These are phyloP conservation scores for Ganoderma lucidum DNA, from an alignment of 1,284 basidiomycete species.

Conservation along the genomic window DNA sequence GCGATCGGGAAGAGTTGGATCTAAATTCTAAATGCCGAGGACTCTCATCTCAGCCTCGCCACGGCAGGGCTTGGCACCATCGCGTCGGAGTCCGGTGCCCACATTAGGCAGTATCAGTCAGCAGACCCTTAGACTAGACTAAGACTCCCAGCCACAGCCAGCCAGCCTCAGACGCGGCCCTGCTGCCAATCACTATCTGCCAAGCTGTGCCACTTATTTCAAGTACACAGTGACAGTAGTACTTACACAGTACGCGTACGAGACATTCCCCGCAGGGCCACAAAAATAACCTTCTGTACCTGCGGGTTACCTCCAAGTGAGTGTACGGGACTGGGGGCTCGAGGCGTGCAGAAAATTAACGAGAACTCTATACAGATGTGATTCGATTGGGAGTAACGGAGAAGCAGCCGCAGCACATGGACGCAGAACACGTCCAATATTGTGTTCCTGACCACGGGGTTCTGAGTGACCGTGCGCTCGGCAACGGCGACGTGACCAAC, in stretches of 20 bases:
- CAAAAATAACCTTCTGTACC: neutral
- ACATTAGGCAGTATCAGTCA: neutral
- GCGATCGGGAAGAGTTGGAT: neutral
- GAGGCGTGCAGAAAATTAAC: neutral
- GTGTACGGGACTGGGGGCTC: neutral
- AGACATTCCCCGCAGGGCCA: neutral
- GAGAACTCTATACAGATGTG: neutral
- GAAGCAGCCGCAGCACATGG: neutral
- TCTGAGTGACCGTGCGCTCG: neutral
- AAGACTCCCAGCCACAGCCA: too few relatives aligned
- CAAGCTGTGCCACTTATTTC: neutral
- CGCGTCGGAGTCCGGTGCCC: neutral
- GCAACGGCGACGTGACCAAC: neutral
- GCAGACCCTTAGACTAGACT: neutral
- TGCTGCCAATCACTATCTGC: neutral
- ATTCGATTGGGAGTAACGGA: neutral
- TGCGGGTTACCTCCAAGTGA: neutral
- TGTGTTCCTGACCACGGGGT: neutral
- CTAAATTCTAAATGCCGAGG: neutral
- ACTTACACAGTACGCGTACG: neutral
- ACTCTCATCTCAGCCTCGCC: too few relatives aligned
- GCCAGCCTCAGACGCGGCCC: neutral
- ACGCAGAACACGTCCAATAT: neutral
- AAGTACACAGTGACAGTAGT: too few relatives aligned
- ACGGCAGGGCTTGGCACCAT: neutral